These are phyloP conservation scores for Neopestalotiopsis clavispora DNA, from an alignment of 2,329 filamentous ascomycete genomes.

Conservation along the genomic window DNA sequence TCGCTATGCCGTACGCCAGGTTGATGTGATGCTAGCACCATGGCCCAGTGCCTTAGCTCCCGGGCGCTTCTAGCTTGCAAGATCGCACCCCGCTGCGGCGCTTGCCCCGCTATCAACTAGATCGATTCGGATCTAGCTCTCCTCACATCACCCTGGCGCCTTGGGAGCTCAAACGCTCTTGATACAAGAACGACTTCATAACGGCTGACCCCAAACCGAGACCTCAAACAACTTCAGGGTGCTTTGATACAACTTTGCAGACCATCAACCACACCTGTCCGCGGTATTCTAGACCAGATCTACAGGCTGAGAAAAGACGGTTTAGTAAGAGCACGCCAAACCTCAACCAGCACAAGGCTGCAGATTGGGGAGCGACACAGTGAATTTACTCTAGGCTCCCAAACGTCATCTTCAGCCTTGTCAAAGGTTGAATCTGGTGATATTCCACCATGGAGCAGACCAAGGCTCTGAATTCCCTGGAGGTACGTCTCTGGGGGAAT, in stretches of 20 bases:
- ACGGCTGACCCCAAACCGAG: constrained; percentile 14
- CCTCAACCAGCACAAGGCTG: constrained; percentile 15
- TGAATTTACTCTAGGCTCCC: constrained; percentile 20
- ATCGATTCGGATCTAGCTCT: not conserved
- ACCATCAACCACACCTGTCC: not conserved
- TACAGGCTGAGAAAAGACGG: not conserved
- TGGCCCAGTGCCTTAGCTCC: not conserved
- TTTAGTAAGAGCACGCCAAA: not conserved
- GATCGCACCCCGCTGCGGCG: constrained; percentile 4
- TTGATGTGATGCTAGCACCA: not conserved
- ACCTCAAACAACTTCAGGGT: constrained; percentile 19
- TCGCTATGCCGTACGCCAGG: not conserved
- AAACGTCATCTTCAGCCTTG: constrained; percentile 17
- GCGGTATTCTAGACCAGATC: not conserved
- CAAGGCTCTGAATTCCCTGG: constrained; percentile 67
- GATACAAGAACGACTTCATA: constrained; percentile 28
- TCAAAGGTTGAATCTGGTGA: constrained; percentile 6
- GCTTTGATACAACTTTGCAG: constrained; percentile 3
- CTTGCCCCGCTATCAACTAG: constrained; percentile 10
- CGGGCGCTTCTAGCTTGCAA: not conserved
- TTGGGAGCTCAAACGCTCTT: constrained; percentile 32
- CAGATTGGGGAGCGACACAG: constrained; percentile 12
- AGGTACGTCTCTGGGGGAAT: constrained; percentile 46
- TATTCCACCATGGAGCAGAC: constrained; percentile 70
- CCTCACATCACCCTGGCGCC: constrained; percentile 5